These are phyloP conservation scores for Pythium insidiosum DNA, from an alignment of 352 stramenopile species.

Conservation along the genomic window DNA sequence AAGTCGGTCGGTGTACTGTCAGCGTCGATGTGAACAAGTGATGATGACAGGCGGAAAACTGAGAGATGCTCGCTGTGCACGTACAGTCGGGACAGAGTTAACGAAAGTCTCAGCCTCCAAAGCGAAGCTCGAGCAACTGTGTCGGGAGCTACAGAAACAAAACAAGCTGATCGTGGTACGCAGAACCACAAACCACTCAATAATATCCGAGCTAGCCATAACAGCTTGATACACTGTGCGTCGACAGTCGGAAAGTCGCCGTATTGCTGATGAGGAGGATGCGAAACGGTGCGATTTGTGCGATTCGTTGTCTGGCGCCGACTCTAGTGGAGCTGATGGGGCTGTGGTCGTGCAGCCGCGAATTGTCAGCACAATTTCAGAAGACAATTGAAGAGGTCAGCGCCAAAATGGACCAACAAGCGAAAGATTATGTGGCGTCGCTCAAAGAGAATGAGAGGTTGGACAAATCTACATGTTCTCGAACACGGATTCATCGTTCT, in stretches of 20 bases:
- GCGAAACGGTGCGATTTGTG: constrained; percentile 42
- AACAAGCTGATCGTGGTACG: constrained; percentile 80
- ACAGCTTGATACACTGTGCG: too few relatives aligned
- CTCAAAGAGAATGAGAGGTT: constrained; percentile 83
- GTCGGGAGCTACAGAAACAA: constrained; percentile 80
- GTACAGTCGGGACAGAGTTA: constrained; percentile 50
- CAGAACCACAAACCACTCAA: too few relatives aligned
- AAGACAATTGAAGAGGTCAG: constrained; percentile 86
- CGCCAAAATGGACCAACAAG: constrained; percentile 84
- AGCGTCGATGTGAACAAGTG: too few relatives aligned
- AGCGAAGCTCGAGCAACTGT: constrained; percentile 75
- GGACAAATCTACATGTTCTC: constrained; percentile 1
- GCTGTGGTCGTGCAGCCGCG: constrained; percentile 23
- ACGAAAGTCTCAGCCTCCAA: constrained; percentile 59
- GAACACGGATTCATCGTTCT: background rate
- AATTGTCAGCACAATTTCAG: constrained; percentile 73
- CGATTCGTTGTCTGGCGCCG: background rate
- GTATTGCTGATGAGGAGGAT: constrained; percentile 80
- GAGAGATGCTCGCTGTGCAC: background rate
- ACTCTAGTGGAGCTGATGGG: background rate
- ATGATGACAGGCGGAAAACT: background rate
- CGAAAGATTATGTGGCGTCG: constrained; percentile 75
- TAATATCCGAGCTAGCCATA: too few relatives aligned
- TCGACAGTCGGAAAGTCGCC: constrained; percentile 49
- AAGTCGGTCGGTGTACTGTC: constrained; percentile 18